Base-by-base conservation (phyloP, 768 basidiomycete genomes). In the Collybia mongolica region DNA sequence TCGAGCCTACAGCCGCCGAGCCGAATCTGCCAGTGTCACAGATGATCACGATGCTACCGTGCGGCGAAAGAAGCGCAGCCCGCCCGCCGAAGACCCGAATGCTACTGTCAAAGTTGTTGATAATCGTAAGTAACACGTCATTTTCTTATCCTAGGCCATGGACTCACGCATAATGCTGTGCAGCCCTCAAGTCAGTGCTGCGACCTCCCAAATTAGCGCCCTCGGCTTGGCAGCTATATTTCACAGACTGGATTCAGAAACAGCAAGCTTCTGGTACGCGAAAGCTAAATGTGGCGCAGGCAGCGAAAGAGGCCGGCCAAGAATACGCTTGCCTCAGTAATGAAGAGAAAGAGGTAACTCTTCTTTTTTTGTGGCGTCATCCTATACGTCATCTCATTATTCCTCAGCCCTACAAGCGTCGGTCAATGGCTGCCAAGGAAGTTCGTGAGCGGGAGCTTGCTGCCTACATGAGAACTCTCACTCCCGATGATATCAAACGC, bases 201-300 rank as follows among this genome's bases (percentile, higher is more conserved):
- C 84, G 86, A 38, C 93, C 90, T 17, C 93, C 93, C 42, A 93
- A 94, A 72, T 79, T 93, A 59, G 91, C 94, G 5, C 92, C 90
- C 3, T 94, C 92, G 2, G 91, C 93, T 48, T 97, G 94, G 94
- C 94, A 97, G 68, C 79, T 97, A 39, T 97, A 93, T 70, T 96
- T 97, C 65, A 93, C 93, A 19, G 92, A 96, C 64, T 94, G 90
- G 84, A 93, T 97, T 55, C 88, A 92, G 65, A 80, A 82, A 60
- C 88, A 90, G 65, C 89, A 91, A 68, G 83, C 84, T 52, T 79
- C 82, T 19, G 87, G 84, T 52, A 82, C 80, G 37, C 79, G 90
- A 60, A 96, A 96, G 71, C 80, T 96, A 29, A 96, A 97, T 67
- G 92, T 97, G 50, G 94, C 94, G 14, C 91, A 95, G 65, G 90